Conservation (phyloP, 768 basidiomycete genomes). For the Tubosaeta sp. region DNA sequence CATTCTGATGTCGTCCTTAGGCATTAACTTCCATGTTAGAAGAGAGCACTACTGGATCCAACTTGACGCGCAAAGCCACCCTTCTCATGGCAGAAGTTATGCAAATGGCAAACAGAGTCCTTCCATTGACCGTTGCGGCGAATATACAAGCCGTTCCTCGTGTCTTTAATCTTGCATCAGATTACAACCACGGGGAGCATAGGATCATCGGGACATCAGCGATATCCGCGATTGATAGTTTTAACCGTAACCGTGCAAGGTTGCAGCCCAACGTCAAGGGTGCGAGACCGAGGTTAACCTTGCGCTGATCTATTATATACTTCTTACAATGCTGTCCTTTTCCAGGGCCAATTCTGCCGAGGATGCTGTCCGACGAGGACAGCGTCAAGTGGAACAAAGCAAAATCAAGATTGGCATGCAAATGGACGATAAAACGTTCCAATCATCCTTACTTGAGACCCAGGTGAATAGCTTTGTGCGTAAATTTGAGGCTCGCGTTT, state of each 20-base stretch:
- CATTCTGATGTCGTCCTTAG: conserved; percentile 36
- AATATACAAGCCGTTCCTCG: conserved; percentile 83
- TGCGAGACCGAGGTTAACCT: conserved; percentile 58
- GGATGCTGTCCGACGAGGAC: conserved; percentile 82
- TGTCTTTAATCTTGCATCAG: conserved; percentile 79
- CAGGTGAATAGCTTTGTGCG: conserved; percentile 47
- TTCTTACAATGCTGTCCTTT: neutral
- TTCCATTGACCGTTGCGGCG: conserved; percentile 80
- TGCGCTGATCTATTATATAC: neutral
- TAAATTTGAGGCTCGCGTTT: neutral
- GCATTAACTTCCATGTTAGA: conserved; percentile 83
- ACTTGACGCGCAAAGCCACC: conserved; percentile 84
- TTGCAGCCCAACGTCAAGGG: conserved; percentile 58
- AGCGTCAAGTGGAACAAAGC: conserved; percentile 85
- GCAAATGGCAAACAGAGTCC: conserved; percentile 79
- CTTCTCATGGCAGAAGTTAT: conserved; percentile 88
- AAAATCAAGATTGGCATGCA: conserved; percentile 89
- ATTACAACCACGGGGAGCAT: conserved; percentile 72
- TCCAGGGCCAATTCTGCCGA: conserved; percentile 74
- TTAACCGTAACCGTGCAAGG: conserved; percentile 83
- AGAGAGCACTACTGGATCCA: conserved; percentile 68
- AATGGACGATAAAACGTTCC: conserved; percentile 94
- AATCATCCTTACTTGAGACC: conserved; percentile 77
- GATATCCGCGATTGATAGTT: conserved; percentile 84
- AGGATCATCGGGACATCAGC: conserved; percentile 82